These are phyloP conservation scores for Candida nitratophila DNA, from an alignment of 805 yeast genomes.

Conservation along the genomic window DNA sequence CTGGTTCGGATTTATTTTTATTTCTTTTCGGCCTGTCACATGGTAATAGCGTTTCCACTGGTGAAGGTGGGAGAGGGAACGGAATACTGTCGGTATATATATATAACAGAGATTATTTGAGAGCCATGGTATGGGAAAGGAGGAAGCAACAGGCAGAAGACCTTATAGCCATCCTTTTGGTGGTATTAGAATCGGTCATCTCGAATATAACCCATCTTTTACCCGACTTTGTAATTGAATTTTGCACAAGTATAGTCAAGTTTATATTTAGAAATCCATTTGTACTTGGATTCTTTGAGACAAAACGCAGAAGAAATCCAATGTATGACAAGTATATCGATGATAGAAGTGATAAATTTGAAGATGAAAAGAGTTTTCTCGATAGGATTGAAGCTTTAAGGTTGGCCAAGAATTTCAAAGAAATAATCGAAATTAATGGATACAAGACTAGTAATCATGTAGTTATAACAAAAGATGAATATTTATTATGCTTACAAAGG, in stretches of 20 bases:
- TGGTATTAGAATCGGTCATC: constrained; percentile 26
- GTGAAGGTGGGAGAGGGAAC: too few species aligned
- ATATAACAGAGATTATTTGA: too few species aligned
- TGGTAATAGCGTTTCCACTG: too few species aligned
- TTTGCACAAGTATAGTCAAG: constrained; percentile 18
- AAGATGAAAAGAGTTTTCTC: constrained; percentile 9
- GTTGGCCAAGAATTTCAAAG: constrained; percentile 47
- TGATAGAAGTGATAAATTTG: constrained; percentile 6
- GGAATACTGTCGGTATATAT: too few species aligned
- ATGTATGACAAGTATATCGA: constrained; percentile 9
- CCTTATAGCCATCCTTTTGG: constrained; percentile 1
- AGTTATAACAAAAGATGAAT: constrained; percentile 71
- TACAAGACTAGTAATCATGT: constrained; percentile 70
- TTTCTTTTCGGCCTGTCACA: too few species aligned
- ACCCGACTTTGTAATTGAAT: constrained; percentile 27
- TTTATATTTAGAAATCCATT: constrained; percentile 1
- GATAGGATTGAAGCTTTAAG: constrained; percentile 29
- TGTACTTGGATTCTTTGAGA: not conserved
- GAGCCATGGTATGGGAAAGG: not conserved
- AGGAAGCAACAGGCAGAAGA: not conserved
- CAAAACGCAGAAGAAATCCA: constrained; percentile 2
- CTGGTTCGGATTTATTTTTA: too few species aligned
- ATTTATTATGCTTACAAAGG: constrained; percentile 69
- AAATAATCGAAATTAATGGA: constrained; percentile 63
- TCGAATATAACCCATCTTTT: constrained; percentile 29